Percentiles rank a stretch among this genome's conserved stretches.
Conservation (phyloP, 306 rosid genomes). For the Carpinus viminea region DNA sequence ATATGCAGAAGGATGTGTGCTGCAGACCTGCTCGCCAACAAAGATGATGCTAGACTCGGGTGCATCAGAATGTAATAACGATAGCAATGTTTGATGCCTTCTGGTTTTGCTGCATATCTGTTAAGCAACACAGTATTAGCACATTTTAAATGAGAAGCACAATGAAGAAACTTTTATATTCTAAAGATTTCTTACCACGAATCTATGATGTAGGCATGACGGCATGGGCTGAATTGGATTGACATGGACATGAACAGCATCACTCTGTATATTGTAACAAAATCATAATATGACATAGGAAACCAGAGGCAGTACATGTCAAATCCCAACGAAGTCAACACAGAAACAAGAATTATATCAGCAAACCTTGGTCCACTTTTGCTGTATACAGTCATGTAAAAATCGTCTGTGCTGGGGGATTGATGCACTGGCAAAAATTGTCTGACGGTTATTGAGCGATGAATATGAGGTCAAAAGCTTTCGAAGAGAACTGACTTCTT, state of each 20-base stretch:
- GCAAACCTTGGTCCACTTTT: constrained; percentile 93
- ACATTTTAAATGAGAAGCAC: constrained; percentile 19
- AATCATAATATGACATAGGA: not conserved
- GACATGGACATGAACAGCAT: constrained; percentile 80
- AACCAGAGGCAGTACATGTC: constrained; percentile 4
- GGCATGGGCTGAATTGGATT: constrained; percentile 87
- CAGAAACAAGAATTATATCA: constrained; percentile 29
- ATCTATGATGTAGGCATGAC: constrained; percentile 69
- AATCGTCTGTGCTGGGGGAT: constrained; percentile 90
- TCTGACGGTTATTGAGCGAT: constrained; percentile 70
- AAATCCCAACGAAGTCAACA: constrained; percentile 11
- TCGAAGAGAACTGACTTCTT: constrained; percentile 75
- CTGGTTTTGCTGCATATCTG: constrained; percentile 58
- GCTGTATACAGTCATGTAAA: constrained; percentile 81
- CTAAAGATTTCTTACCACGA: constrained; percentile 54
- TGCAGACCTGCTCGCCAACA: constrained; percentile 73
- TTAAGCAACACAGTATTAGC: constrained; percentile 32
- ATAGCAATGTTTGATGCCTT: constrained; percentile 63
- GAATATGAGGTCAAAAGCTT: constrained; percentile 87
- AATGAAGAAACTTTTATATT: constrained; percentile 1
- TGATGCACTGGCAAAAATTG: constrained; percentile 94
- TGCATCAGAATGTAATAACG: constrained; percentile 64
- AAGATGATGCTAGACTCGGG: constrained; percentile 78
- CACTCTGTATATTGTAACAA: constrained; percentile 51
- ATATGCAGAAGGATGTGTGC: constrained; percentile 33